Evolutionary conservation across 495 filamentous ascomycete genomes (phyloP), one percentile per base, ranked within the genome.

Genomic region (Podospora pseudoanserina): DNA sequence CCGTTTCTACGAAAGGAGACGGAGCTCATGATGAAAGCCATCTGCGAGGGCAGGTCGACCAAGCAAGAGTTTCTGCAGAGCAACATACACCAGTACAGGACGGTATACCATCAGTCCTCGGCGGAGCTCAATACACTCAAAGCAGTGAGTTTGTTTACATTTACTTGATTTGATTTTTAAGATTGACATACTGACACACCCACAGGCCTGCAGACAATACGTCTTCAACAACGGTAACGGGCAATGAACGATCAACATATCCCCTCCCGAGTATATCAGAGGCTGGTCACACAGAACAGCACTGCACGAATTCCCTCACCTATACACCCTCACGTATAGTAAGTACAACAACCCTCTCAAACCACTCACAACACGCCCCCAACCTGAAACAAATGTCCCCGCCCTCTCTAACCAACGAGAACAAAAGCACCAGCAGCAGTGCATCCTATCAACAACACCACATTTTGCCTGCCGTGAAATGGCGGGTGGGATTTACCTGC

Each of bases 1-100:
- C 95, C 95, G n/a, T 98, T 98, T 76, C 81, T 99, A 56, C 87
- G 95, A 28, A 98, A 99, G 78, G 94, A 99, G 82, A 97, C 96
- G 93, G 95, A 99, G 78, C 77, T 90, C 66, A 89, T 91, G 71
- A 96, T 99, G 94, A 92, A 92, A 73, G 91, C 91, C 65, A 96
- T 99, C 61, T 97, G 95, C 78, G 92, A 92, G 64, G 96, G 96
- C n/a, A 85, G 84, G 19, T 89, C 87, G 66, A 89, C 88, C 15
- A 88, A 87, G 56, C 85, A 85, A 49, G 86, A 87, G 27, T 89
- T 98, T 26, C 86, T 98, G 30, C 82, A 88, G 60, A 87, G 94
- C 76, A 96, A 88, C 72, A 77, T 99, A 55, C 86, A 89, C 64
- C 90, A 91, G 83, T 99, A 97, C 75, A 86, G 90, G 59, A 88